Conservation (phyloP, 2,329 filamentous ascomycete genomes). For the Emydomyces testavorans region DNA sequence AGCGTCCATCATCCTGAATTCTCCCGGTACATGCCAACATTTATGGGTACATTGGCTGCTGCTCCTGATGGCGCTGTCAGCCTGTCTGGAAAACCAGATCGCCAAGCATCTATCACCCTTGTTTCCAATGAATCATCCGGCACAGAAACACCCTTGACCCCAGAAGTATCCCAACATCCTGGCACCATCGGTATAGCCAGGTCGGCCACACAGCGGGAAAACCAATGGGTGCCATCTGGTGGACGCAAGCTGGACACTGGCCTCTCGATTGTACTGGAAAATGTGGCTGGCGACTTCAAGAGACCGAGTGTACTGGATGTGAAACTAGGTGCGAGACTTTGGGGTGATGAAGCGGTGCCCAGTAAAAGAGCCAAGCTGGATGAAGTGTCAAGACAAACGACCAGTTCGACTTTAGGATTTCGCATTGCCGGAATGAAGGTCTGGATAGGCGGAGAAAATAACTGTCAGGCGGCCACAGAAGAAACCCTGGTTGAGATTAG, state of each 20-base stretch:
- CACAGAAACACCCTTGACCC: constrained; percentile 16
- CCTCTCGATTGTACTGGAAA: constrained; percentile 71
- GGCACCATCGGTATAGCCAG: constrained; percentile 21
- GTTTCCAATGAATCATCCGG: constrained; percentile 12
- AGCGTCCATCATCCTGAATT: constrained; percentile 60
- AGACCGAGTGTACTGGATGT: constrained; percentile 84
- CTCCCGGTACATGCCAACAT: constrained; percentile 69
- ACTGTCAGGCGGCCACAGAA: constrained; percentile 21
- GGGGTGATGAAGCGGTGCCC: constrained; percentile 58
- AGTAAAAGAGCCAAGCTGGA: constrained; percentile 50
- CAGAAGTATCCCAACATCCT: constrained; percentile 19
- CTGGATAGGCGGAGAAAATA: constrained; percentile 34
- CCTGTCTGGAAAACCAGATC: constrained; percentile 42
- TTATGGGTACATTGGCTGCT: constrained; percentile 68
- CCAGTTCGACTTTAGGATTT: constrained; percentile 49
- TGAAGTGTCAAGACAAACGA: constrained; percentile 48
- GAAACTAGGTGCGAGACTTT: constrained; percentile 77
- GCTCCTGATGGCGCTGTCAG: constrained; percentile 38
- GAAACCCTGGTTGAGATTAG: constrained; percentile 27
- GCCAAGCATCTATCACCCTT: constrained; percentile 28
- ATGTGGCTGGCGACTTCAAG: constrained; percentile 67
- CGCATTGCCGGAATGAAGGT: constrained; percentile 56
- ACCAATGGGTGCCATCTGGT: constrained; percentile 39
- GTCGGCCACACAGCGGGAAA: constrained; percentile 18
- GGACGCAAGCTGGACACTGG: constrained; percentile 62